These are phyloP conservation scores for Tanacetum coccineum DNA, from an alignment of 129 eudicot species.

Conservation along the genomic window DNA sequence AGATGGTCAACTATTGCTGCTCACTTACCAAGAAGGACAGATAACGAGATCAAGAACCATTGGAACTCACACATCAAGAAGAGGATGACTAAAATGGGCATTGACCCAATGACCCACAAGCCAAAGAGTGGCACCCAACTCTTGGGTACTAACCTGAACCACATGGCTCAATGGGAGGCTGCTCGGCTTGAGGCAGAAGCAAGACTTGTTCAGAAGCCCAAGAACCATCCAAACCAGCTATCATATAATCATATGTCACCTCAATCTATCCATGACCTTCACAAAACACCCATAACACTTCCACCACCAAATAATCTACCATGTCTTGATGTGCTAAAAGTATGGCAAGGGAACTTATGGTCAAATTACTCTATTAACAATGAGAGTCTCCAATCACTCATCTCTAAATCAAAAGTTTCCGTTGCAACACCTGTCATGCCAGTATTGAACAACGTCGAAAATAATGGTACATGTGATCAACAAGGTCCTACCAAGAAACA, in stretches of 20 bases:
- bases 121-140: slow-evolving; percentile 50
- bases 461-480: slow-evolving; percentile 25
- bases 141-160: slow-evolving; percentile 58
- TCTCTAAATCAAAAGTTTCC: slow-evolving; percentile 45
- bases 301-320: slow-evolving; percentile 25
- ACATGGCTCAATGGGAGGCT: slow-evolving; percentile 90
- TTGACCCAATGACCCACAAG: slow-evolving; percentile 76
- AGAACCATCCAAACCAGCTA: slow-evolving; percentile 20
- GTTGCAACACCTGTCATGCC: slow-evolving; percentile 10
- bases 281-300: slow-evolving; percentile 7
- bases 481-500: slow-evolving; percentile 22
- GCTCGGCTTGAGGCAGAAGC: slow-evolving; percentile 84
- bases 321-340: slow-evolving; percentile 65
- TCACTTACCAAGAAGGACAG: slow-evolving; percentile 68
- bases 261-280: slow-evolving; percentile 11
- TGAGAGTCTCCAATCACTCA: slow-evolving; percentile 51
- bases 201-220: slow-evolving; percentile 56
- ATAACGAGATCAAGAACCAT: slow-evolving; percentile 71
- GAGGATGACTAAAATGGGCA: slow-evolving; percentile 66
- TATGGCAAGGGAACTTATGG: slow-evolving; percentile 53
- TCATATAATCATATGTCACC: slow-evolving; percentile 11
- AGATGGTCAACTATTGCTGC: slow-evolving; percentile 82
- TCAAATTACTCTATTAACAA: slow-evolving; percentile 31
- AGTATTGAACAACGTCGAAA: slow-evolving; percentile 5
- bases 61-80: slow-evolving; percentile 87